Conservation (phyloP, 2,329 filamentous ascomycete genomes). For the Corinectria fuckeliana region DNA sequence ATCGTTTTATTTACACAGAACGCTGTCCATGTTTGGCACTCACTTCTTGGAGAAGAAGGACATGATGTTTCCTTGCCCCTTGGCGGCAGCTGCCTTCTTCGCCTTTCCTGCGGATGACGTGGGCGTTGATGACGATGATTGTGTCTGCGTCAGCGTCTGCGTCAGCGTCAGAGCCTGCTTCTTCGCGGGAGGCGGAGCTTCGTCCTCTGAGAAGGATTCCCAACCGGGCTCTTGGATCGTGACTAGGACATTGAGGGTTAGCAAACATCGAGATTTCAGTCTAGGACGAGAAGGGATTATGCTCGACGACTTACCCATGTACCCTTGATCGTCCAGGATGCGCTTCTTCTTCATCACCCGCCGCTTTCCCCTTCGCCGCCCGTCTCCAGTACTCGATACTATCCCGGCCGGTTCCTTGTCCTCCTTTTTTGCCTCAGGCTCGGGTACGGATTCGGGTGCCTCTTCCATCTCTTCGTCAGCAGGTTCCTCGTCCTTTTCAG, state of each 20-base stretch:
- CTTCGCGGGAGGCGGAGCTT: conserved; percentile 62
- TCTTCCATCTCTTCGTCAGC: conserved; percentile 51
- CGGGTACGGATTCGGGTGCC: conserved; percentile 45
- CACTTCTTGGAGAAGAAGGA: conserved; percentile 89
- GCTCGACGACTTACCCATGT: conserved; percentile 72
- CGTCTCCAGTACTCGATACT: conserved; percentile 59
- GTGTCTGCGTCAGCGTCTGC: conserved; percentile 52
- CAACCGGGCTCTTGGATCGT: conserved; percentile 84
- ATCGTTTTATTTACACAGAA: neutral
- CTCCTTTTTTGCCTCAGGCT: conserved; percentile 45
- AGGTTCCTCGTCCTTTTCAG: conserved; percentile 45
- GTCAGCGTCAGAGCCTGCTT: conserved; percentile 57
- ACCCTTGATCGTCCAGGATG: conserved; percentile 86
- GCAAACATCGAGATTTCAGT: neutral
- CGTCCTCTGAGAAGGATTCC: conserved; percentile 95
- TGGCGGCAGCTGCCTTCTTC: conserved; percentile 60
- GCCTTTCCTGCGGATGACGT: conserved; percentile 56
- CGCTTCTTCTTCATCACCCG: conserved; percentile 89
- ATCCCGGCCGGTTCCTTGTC: conserved; percentile 57
- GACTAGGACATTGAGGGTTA: conserved; percentile 57
- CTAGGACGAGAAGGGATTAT: neutral
- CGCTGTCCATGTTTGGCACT: neutral
- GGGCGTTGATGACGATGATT: conserved; percentile 36
- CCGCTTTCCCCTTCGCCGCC: conserved; percentile 76
- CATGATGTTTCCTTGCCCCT: conserved; percentile 85